Conservation (phyloP, 331 rosid genomes). For the Cydonia oblonga region DNA sequence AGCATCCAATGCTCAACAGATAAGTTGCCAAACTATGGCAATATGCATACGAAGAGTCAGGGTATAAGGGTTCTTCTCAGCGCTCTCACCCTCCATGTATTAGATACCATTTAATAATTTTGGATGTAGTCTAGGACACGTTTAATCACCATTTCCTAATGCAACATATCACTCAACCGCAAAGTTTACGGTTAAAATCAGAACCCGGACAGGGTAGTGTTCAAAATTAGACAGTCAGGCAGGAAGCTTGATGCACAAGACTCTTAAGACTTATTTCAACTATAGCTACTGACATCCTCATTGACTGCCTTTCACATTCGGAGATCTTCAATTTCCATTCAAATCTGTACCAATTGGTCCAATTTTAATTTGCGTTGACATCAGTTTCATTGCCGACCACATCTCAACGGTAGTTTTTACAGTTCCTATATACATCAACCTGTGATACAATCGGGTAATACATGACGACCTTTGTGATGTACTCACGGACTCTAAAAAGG, state of each 20-base stretch:
- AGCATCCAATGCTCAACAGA: slow-evolving; percentile 1
- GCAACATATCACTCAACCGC: not conserved
- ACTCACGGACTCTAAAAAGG: not conserved
- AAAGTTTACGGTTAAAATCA: not conserved
- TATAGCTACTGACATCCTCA: not conserved
- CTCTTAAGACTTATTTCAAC: too few relatives aligned
- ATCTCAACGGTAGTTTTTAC: not conserved
- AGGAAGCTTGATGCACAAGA: not conserved
- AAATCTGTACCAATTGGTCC: not conserved
- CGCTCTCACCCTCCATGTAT: too few relatives aligned
- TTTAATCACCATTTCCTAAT: not conserved
- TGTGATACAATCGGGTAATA: not conserved
- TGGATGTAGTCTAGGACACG: not conserved
- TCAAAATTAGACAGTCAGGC: too few relatives aligned
- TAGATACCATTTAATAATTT: too few relatives aligned
- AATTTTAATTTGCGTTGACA: not conserved
- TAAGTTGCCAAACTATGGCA: not conserved
- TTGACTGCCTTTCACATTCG: not conserved
- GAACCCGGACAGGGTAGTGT: not conserved
- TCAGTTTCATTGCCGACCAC: not conserved
- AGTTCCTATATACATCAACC: not conserved
- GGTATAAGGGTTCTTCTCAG: too few relatives aligned
- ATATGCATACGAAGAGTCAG: not conserved
- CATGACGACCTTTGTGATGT: not conserved
- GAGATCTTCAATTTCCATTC: not conserved